Evolutionary conservation across 2,329 filamentous ascomycete genomes (phyloP), one percentile per base, ranked within the genome.

Genomic region (Fusarium graminum): DNA sequence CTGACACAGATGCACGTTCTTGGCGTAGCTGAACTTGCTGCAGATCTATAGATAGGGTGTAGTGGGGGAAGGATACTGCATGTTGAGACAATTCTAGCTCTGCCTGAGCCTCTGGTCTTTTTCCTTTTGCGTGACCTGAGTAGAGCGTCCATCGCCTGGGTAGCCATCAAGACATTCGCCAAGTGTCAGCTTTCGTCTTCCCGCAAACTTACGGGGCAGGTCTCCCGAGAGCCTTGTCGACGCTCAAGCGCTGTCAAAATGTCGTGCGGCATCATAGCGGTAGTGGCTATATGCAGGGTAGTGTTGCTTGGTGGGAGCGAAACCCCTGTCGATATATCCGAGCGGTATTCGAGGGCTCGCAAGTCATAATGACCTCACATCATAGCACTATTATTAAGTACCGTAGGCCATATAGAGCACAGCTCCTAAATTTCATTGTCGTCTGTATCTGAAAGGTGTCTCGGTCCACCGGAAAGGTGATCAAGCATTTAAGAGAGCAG

Each of bases 401-500:
- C n/a, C n/a, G n/a, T 10, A 8, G 7, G 5, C 7, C 1, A 7
- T 4, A 4, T 7, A 6, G 14, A 10, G 25, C 29, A 16, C 40
- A 39, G 17, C n/a, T 43, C 26, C 45, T 50, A 47, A 7, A 16
- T 36, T 4, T n/a, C 47, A 26, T 36, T 34, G 30, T 43, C 7
- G 36, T 46, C 40, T 59, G 34, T 16, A 42, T 26, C n/a, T 30
- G 7, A 32, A 36, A 25, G 13, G 13, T 40, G 17, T 30, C 25
- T 45, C 28, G 7, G 46, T 22, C 36, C 25, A 29, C 7, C 4
- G 28, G 2, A 36, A 10, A 51, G 17, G 4, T 41, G 51, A 47
- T 52, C 11, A 26, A 43, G 45, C 41, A n/a, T 17, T 13, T 40
- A 52, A 38, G 45, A 41, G 38, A 57, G 52, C 34, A 36, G 16